These are phyloP conservation scores for Geotrichum carabidarum DNA, from an alignment of 1,139 yeast species.

Conservation along the genomic window DNA sequence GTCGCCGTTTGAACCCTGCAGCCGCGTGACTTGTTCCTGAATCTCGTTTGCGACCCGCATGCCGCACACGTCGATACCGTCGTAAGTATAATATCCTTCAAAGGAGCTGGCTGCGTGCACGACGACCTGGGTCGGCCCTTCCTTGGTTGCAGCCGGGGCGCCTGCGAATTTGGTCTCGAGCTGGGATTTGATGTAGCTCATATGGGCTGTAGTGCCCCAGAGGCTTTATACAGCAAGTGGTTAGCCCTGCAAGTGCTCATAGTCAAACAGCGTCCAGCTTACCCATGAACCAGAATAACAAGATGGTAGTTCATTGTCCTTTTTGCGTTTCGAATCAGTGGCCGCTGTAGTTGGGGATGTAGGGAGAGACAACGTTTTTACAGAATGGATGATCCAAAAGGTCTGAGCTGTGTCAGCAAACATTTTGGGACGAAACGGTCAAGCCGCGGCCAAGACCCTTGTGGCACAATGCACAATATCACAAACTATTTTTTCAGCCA, in stretches of 20 bases:
- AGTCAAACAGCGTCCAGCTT: slow-evolving; percentile 29
- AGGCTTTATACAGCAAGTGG: slow-evolving; percentile 38
- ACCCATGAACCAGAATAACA: slow-evolving; percentile 72
- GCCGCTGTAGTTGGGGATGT: too few species aligned
- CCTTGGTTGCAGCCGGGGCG: background rate
- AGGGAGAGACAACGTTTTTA: too few species aligned
- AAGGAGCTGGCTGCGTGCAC: slow-evolving; percentile 60
- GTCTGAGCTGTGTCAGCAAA: too few species aligned
- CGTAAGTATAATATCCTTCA: slow-evolving; percentile 66
- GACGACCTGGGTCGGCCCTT: slow-evolving; percentile 33
- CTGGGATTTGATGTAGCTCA: slow-evolving; percentile 46
- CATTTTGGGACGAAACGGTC: too few species aligned
- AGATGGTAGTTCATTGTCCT: slow-evolving; percentile 42
- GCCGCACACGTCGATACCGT: slow-evolving; percentile 83
- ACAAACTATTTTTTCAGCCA: too few species aligned
- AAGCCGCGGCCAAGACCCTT: too few species aligned
- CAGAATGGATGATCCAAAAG: too few species aligned
- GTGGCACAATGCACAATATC: too few species aligned
- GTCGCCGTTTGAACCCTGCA: background rate
- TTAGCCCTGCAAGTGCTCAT: background rate
- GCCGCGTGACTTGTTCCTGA: slow-evolving; percentile 27
- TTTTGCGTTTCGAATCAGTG: too few species aligned
- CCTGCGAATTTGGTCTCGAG: slow-evolving; percentile 8
- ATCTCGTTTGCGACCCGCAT: slow-evolving; percentile 69
- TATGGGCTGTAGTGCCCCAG: slow-evolving; percentile 73